These are phyloP conservation scores for Phytophthora syringae DNA, from an alignment of 352 stramenopile species.

Conservation along the genomic window DNA sequence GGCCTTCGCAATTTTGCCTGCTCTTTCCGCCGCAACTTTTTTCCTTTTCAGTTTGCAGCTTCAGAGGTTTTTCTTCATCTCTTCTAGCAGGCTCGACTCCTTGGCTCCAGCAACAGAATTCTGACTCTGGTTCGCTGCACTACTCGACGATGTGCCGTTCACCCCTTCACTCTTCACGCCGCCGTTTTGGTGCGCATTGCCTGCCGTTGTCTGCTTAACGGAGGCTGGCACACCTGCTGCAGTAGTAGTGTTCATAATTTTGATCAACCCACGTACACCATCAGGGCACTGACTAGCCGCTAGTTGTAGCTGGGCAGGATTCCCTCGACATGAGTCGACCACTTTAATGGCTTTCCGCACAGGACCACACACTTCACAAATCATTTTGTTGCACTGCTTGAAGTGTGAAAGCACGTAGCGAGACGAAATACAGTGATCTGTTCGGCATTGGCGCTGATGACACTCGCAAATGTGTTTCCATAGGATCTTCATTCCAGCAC, in stretches of 20 bases:
- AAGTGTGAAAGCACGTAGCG: constrained; percentile 91
- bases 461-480: constrained; percentile 94
- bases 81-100: constrained; percentile 31
- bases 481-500: constrained; percentile 87
- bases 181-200: constrained; percentile 6
- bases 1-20: constrained; percentile 79
- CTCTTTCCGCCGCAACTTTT: constrained; percentile 84
- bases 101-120: constrained; percentile 9
- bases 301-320: constrained; percentile 76
- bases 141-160: not conserved
- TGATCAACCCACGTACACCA: constrained; percentile 81
- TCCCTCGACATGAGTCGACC: constrained; percentile 81
- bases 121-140: not conserved
- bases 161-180: constrained; percentile 26
- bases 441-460: constrained; percentile 87
- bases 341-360: constrained; percentile 90
- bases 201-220: constrained; percentile 38
- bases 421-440: constrained; percentile 89
- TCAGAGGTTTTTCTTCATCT: constrained; percentile 82
- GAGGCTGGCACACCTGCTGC: constrained; percentile 12
- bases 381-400: constrained; percentile 93
- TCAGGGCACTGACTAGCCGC: constrained; percentile 74
- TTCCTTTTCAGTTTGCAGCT: constrained; percentile 89
- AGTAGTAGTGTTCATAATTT: constrained; percentile 89
- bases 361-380: constrained; percentile 89